Evolutionary conservation across 805 yeast genomes (phyloP), one percentile per base, ranked within the genome.

Genomic region (Schizosaccharomyces octosporus): DNA sequence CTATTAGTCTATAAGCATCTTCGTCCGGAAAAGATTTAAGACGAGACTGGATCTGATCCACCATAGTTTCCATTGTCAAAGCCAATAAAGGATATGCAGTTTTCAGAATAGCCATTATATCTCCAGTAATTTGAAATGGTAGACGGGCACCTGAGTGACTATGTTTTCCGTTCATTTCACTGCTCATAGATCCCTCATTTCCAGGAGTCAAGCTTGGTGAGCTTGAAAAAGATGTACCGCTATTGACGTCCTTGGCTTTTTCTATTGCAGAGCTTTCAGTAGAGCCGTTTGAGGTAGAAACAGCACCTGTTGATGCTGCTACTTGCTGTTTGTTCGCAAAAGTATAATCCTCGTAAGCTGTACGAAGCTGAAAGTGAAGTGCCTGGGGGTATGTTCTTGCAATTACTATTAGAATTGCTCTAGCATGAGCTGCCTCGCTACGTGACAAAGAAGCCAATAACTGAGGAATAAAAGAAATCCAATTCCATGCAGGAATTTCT

Each of bases 301-400:
- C 17, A 3, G 9, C 2, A 9, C 13, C 27, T 55, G 64, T 69
- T n/a, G 78, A 74, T 17, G 78, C 79, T 31, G 77, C 79, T 71
- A 74, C 65, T 0, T 81, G 80, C 70, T 87, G 95, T 62, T 90
- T 78, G 70, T 88, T 95, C 61, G 88, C 78, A 2, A 85, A 88
- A 3, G 88, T 83, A 71, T 83, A 87, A 66, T 93, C 98, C 69
- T 93, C 99, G 69, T 85, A 86, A 0, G 97, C 87, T 1, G 98
- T 93, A 62, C 98, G 77, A 66, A 93, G 76, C 68, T 89, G 97
- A 82, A 89, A 93, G 68, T 93, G 97, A 62, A 93, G 77, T 0
- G 98, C 96, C 63, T 93, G 99, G 1, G 99, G 99, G 72, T 85
- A 94, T 61, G 88, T 83, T 74, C 93, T 93, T 1, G 98, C 98